These are phyloP conservation scores for Malus hybrid DNA, from an alignment of 331 rosid genomes.

Conservation along the genomic window DNA sequence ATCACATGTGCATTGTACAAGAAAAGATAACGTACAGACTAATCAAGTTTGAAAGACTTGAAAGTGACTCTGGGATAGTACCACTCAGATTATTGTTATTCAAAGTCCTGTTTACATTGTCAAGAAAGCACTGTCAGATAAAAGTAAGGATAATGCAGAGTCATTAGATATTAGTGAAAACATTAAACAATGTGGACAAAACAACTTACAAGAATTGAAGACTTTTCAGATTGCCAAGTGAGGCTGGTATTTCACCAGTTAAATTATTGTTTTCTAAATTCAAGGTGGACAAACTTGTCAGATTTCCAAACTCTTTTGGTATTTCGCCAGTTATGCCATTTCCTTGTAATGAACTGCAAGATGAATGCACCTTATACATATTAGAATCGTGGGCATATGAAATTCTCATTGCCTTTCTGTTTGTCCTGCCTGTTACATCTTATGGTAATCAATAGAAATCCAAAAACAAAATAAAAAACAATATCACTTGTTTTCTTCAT, in stretches of 20 bases:
- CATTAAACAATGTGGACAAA: neutral
- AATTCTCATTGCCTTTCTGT: neutral
- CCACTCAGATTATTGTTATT: slow-evolving; percentile 73
- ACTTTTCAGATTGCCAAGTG: slow-evolving; percentile 62
- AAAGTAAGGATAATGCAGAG: slow-evolving; percentile 4
- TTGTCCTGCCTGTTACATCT: neutral
- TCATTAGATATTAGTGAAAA: slow-evolving; percentile 13
- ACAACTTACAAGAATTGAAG: slow-evolving; percentile 84
- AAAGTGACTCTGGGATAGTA: slow-evolving; percentile 71
- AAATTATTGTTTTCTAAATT: slow-evolving; percentile 65
- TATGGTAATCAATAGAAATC: neutral
- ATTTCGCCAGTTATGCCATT: slow-evolving; percentile 63
- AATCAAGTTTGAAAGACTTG: slow-evolving; percentile 42
- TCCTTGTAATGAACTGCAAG: slow-evolving; percentile 70
- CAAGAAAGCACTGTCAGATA: slow-evolving; percentile 15
- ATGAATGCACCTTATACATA: slow-evolving; percentile 15
- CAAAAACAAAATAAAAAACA: neutral
- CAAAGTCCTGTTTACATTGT: slow-evolving; percentile 55
- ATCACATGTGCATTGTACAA: slow-evolving; percentile 8
- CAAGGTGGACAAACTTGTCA: slow-evolving; percentile 58
- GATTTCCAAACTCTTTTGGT: slow-evolving; percentile 68
- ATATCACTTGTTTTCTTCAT: neutral
- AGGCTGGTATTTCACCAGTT: slow-evolving; percentile 70
- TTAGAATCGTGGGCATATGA: neutral
- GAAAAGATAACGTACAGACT: slow-evolving; percentile 51